A percentile compares a stretch with the other conserved stretches of the same genome.
Conservation (phyloP, 768 basidiomycete genomes). For the Tulasnella sp. region DNA sequence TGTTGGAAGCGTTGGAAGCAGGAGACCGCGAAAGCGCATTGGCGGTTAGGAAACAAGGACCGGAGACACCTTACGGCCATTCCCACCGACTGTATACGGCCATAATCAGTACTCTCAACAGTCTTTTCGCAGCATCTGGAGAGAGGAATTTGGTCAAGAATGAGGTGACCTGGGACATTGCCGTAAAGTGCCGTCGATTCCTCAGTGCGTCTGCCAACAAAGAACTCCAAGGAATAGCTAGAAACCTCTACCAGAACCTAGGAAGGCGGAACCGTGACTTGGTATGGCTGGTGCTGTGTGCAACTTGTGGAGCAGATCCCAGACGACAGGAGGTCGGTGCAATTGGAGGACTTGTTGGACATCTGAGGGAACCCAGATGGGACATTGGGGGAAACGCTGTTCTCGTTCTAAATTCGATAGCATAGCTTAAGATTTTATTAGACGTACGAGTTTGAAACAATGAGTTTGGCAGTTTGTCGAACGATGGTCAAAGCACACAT, state of each 20-base stretch:
- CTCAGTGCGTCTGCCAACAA: constrained; percentile 56
- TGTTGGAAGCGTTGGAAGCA: constrained; percentile 54
- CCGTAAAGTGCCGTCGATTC: constrained; percentile 69
- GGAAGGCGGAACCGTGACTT: constrained; percentile 62
- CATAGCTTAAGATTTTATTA: background rate
- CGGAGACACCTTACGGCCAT: constrained; percentile 57
- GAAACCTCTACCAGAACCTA: constrained; percentile 55
- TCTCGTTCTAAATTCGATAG: background rate
- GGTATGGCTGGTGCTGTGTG: constrained; percentile 70
- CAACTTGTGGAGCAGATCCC: constrained; percentile 33
- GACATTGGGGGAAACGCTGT: background rate
- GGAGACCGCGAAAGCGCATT: constrained; percentile 63
- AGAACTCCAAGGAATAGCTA: constrained; percentile 63
- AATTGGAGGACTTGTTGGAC: background rate
- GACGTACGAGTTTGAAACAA: background rate
- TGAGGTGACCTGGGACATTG: constrained; percentile 69
- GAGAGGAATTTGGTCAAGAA: constrained; percentile 44
- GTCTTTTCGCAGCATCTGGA: constrained; percentile 42
- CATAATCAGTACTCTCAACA: constrained; percentile 55
- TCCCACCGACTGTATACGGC: constrained; percentile 74
- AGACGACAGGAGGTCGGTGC: background rate
- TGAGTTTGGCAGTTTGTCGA: background rate
- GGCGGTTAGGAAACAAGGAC: constrained; percentile 37
- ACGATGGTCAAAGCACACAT: background rate
- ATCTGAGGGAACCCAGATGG: background rate